phyloP scores from a whole-genome alignment of 768 basidiomycete genomes.

The Calocybe indica region DNA sequence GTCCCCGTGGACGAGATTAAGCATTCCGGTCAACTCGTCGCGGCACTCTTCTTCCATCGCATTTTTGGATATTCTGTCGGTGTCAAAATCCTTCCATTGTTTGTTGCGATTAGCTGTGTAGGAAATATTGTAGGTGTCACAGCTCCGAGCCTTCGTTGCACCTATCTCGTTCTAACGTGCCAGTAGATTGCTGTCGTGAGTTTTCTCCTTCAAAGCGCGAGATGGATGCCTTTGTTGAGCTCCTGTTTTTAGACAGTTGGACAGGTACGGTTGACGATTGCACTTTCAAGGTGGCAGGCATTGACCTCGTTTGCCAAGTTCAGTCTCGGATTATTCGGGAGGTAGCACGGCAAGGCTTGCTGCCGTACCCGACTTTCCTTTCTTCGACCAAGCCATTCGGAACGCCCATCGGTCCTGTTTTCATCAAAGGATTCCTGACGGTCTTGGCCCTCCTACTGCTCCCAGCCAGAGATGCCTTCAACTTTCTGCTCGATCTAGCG shows the following conservation, averaged over 20 bases:
- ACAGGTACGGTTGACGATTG: slow-evolving; percentile 11
- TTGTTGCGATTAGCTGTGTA: slow-evolving; percentile 28
- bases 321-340: slow-evolving; percentile 43
- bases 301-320: not conserved
- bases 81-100: slow-evolving; percentile 21
- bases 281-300: not conserved
- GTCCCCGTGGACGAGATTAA: slow-evolving; percentile 28
- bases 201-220: not conserved
- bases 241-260: slow-evolving; percentile 19
- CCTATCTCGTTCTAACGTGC: not conserved
- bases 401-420: slow-evolving; percentile 38
- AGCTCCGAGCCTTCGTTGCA: not conserved
- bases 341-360: slow-evolving; percentile 45
- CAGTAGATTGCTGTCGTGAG: slow-evolving; percentile 25
- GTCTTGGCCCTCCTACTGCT: slow-evolving; percentile 34
- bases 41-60: slow-evolving; percentile 25
- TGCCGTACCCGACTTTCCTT: slow-evolving; percentile 43
- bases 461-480: slow-evolving; percentile 30
- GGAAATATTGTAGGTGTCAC: slow-evolving; percentile 26
- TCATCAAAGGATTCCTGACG: slow-evolving; percentile 32
- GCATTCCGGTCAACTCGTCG: slow-evolving; percentile 26
- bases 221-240: not conserved
- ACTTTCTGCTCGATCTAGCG: slow-evolving; percentile 31
- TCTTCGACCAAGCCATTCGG: slow-evolving; percentile 42
- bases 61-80: slow-evolving; percentile 22